Conservation (phyloP, 331 rosid species). For the Quercus tomentella region DNA sequence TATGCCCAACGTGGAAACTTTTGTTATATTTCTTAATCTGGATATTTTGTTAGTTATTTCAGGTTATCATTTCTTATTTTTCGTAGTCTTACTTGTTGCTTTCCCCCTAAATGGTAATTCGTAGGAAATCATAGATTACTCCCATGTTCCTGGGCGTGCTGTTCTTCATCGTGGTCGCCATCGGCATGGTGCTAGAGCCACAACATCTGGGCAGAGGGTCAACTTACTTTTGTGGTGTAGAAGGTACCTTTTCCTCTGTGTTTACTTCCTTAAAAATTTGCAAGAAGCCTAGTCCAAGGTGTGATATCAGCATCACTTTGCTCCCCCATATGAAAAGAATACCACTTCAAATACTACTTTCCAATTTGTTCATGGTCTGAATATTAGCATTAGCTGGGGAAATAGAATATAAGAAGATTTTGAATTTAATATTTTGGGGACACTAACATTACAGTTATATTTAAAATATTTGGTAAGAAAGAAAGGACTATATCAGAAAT, state of each 20-base stretch:
- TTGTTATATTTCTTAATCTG: too few species aligned
- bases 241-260: conserved; percentile 52
- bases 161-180: conserved; percentile 90
- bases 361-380: background rate
- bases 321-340: background rate
- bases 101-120: background rate
- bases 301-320: background rate
- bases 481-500: too few species aligned
- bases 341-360: background rate
- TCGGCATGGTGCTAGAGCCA: conserved; percentile 92
- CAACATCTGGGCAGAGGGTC: conserved; percentile 66
- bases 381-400: background rate
- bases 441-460: background rate
- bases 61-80: background rate
- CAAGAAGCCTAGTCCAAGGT: background rate
- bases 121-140: conserved; percentile 73
- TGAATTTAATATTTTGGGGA: background rate
- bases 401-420: background rate
- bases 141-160: conserved; percentile 79
- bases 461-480: background rate
- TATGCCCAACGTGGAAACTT: background rate
- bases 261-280: background rate
- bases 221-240: conserved; percentile 93
- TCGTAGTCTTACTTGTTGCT: background rate
- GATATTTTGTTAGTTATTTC: background rate